These are phyloP conservation scores for Chenopodium suecicum DNA, from an alignment of 148 eudicot species.

Conservation along the genomic window DNA sequence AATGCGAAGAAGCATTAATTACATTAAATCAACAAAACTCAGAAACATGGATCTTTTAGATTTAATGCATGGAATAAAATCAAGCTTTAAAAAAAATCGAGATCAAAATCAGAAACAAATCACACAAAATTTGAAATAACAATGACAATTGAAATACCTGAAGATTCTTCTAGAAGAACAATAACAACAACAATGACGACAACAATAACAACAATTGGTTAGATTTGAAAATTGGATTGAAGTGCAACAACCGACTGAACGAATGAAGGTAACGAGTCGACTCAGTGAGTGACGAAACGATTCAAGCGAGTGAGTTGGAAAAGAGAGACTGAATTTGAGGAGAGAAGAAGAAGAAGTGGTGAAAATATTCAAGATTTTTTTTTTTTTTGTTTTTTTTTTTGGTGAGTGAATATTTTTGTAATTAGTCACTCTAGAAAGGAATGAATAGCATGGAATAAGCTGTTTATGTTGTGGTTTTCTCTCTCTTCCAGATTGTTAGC, in stretches of 20 bases:
- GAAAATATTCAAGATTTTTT: background rate
- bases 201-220: background rate
- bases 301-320: too few relatives aligned
- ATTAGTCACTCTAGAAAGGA: too few relatives aligned
- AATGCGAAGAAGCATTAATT: background rate
- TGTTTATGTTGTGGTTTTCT: background rate
- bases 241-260: background rate
- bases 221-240: too few relatives aligned
- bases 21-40: background rate
- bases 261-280: conserved; percentile 5
- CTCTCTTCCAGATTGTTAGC: too few relatives aligned
- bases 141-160: conserved; percentile 14
- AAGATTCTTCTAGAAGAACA: background rate
- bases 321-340: background rate
- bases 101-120: background rate
- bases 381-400: too few relatives aligned
- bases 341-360: background rate
- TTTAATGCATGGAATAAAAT: background rate
- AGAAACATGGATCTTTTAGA: background rate
- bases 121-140: background rate
- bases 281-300: background rate
- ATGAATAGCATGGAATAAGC: too few relatives aligned
- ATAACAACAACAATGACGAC: background rate
- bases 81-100: background rate
- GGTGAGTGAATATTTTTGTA: too few relatives aligned